Conservation (phyloP, 2,329 filamentous ascomycete species). For the Xylariaceae sp. region DNA sequence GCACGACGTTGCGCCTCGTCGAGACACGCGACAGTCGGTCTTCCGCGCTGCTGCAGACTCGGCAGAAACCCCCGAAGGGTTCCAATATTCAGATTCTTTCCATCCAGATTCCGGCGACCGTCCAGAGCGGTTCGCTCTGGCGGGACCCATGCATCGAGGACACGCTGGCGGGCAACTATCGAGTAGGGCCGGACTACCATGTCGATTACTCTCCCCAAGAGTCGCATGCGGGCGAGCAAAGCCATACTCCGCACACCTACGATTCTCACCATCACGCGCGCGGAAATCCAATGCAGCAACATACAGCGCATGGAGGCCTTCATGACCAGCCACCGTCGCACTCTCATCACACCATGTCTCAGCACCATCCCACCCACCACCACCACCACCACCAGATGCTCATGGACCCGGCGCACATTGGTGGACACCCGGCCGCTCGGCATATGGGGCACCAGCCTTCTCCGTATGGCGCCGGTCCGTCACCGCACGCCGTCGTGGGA, state of each 20-base stretch:
- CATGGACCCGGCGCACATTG: conserved; percentile 55
- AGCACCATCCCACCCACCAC: conserved; percentile 48
- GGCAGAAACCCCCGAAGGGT: conserved; percentile 54
- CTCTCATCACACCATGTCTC: conserved; percentile 40
- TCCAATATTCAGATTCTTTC: conserved; percentile 55
- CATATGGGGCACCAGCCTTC: conserved; percentile 51
- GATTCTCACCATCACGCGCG: conserved; percentile 48
- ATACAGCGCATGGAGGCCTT: conserved; percentile 43
- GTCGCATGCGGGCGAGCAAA: conserved; percentile 62
- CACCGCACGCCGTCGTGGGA: conserved; percentile 45
- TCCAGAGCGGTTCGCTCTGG: conserved; percentile 75
- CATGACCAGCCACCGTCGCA: conserved; percentile 43
- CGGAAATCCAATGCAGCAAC: conserved; percentile 50
- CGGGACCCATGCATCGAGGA: conserved; percentile 70
- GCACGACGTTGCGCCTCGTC: conserved; percentile 31
- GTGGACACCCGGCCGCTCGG: conserved; percentile 45
- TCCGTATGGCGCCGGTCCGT: conserved; percentile 51
- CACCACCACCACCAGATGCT: conserved; percentile 56
- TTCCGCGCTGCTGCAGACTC: conserved; percentile 32
- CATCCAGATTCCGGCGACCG: conserved; percentile 63
- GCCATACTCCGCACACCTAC: conserved; percentile 63
- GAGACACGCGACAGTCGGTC: conserved; percentile 31
- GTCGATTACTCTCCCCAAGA: conserved; percentile 71
- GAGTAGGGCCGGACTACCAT: conserved; percentile 67
- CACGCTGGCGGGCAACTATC: conserved; percentile 74